Percentiles rank a stretch among this genome's conserved stretches.
Conservation (phyloP, 129 eudicot species). For the Lonicera japonica region DNA sequence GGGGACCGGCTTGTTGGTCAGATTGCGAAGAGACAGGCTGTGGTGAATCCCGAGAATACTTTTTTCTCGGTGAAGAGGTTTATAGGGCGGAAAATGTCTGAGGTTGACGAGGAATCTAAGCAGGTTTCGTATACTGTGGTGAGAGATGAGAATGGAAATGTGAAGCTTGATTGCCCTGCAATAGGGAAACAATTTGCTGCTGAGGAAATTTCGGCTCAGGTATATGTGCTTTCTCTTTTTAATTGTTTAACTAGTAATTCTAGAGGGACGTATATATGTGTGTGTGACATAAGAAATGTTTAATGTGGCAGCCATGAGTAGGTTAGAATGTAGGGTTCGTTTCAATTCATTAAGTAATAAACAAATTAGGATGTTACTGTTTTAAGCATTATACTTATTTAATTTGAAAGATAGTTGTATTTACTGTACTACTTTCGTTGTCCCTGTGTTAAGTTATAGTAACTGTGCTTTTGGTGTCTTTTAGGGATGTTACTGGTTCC, state of each 20-base stretch:
- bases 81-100: slow-evolving; percentile 90
- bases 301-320: no score
- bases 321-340: no score
- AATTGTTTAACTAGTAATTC: neutral
- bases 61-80: slow-evolving; percentile 87
- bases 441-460: no score
- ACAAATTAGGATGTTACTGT: no score
- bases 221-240: slow-evolving; percentile 6
- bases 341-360: no score
- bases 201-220: slow-evolving; percentile 97
- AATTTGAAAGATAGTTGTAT: no score
- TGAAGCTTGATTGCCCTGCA: slow-evolving; percentile 93
- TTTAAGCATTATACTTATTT: no score
- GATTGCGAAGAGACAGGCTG: slow-evolving; percentile 96
- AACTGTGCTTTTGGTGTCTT: no score
- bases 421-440: no score
- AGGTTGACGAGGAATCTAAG: slow-evolving; percentile 87
- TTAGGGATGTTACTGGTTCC: no score
- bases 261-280: neutral
- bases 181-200: slow-evolving; percentile 91
- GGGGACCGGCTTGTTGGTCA: slow-evolving; percentile 91
- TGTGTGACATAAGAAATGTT: no score
- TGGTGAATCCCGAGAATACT: slow-evolving; percentile 89
- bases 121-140: slow-evolving; percentile 85
- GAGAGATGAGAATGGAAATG: slow-evolving; percentile 89